These are phyloP conservation scores for Hapsidospora chrysogenum DNA, from an alignment of 495 filamentous ascomycete species.

Conservation along the genomic window DNA sequence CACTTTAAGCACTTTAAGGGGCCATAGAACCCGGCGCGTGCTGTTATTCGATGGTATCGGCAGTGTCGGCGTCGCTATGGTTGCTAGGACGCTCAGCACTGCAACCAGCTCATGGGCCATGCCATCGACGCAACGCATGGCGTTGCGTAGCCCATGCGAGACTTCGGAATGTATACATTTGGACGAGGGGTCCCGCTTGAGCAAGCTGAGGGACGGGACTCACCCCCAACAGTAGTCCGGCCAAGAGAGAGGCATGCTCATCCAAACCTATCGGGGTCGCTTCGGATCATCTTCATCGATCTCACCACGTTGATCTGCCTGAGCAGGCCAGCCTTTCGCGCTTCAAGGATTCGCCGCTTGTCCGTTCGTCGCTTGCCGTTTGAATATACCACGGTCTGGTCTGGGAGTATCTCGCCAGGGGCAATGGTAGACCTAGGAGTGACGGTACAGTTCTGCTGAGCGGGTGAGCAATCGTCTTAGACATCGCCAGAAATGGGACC, in stretches of 20 bases:
- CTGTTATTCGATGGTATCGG: too few relatives aligned
- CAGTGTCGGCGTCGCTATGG: too few relatives aligned
- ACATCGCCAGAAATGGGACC: not conserved
- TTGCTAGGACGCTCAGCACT: too few relatives aligned
- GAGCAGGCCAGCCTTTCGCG: slow-evolving; percentile 36
- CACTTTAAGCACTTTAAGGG: too few relatives aligned
- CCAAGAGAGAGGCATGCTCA: slow-evolving; percentile 2
- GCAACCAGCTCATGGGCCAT: too few relatives aligned
- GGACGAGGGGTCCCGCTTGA: too few relatives aligned
- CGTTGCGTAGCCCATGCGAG: too few relatives aligned
- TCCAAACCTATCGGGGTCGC: slow-evolving; percentile 42
- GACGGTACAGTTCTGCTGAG: slow-evolving; percentile 37
- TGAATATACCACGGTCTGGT: slow-evolving; percentile 51
- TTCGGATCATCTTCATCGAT: slow-evolving; percentile 42
- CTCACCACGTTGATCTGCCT: slow-evolving; percentile 47
- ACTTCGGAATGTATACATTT: too few relatives aligned
- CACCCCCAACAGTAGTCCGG: too few relatives aligned
- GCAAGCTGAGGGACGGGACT: too few relatives aligned
- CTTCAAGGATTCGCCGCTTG: slow-evolving; percentile 31
- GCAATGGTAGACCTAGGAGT: slow-evolving; percentile 31
- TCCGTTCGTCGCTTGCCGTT: slow-evolving; percentile 39
- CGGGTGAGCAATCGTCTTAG: slow-evolving; percentile 4
- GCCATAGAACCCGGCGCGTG: too few relatives aligned
- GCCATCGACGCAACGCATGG: too few relatives aligned
- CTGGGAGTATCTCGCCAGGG: slow-evolving; percentile 37